Base-by-base conservation (phyloP, 345 rosid genomes). In the Laguncularia racemosa region DNA sequence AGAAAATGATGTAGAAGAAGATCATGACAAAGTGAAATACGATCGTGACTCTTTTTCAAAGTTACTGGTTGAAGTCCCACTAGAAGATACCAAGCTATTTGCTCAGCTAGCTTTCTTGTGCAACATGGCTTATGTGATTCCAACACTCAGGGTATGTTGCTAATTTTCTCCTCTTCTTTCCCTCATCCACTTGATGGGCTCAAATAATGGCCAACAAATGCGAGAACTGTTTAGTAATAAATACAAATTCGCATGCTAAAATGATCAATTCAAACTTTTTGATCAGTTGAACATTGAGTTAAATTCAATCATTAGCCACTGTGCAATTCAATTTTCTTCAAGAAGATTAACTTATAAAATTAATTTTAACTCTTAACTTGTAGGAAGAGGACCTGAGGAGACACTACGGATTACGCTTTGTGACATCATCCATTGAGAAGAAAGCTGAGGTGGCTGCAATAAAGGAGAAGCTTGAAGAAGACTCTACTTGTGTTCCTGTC, bases 121-220 rank as follows among this genome's bases (percentile, higher is more conserved):
- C 78, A 92, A 86, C 74, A 74, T 86, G 72, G 96, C 98, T 43
- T 92, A 89, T 74, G 87, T 75, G 60, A 89, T 92, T 67, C 81
- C 84, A 1, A 76, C 72, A 11, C 78, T 86, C 59, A 78, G 80
- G 83, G 87, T 83, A 73, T 26, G 62, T 47, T 13, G 40, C 40
- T 33, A 33, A 46, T 44, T 26, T 53, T 48, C 51, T 11, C 26
- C 51, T 6, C 21, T 16, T 14, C 61, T 46, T 40, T 38, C 20
- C 20, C 40, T 51, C 14, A 21, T 23, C 26, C 26, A 23, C 4
- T 2, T 23, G 26, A 23, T 23, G 26, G 2, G 26, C 26, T 23
- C 4, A 23, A 23, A 23, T n/a, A n/a, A n/a, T n/a, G n/a, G n/a
- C n/a, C n/a, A n/a, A n/a, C n/a, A n/a, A n/a, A n/a, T n/a, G n/a